Conservation (phyloP, 306 rosid species). For the Lotus japonicus region DNA sequence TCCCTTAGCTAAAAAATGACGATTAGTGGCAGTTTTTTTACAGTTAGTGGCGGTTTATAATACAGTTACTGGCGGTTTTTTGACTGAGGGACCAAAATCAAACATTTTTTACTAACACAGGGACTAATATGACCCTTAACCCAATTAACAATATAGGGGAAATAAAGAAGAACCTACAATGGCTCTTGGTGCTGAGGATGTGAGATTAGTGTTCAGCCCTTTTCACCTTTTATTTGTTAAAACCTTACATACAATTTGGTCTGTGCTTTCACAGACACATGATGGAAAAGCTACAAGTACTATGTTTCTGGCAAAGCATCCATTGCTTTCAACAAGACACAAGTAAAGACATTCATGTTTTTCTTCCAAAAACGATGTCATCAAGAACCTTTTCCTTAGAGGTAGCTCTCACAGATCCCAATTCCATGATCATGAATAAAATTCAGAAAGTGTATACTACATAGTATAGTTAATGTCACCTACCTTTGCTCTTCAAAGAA, state of each 20-base stretch:
- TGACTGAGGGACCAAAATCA: no score
- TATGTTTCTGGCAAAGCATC: constrained; percentile 35
- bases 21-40: no score
- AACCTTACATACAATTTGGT: constrained; percentile 40
- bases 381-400: constrained; percentile 25
- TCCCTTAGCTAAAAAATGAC: no score
- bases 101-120: no score
- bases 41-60: no score
- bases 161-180: constrained; percentile 15
- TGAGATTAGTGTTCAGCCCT: constrained; percentile 24
- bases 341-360: constrained; percentile 31
- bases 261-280: constrained; percentile 69
- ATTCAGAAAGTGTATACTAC: constrained; percentile 24
- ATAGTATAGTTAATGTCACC: constrained; percentile 19
- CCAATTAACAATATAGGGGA: background rate
- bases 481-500: constrained; percentile 20
- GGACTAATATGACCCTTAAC: no score
- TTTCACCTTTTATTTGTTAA: constrained; percentile 42
- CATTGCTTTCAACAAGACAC: constrained; percentile 28
- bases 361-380: constrained; percentile 36
- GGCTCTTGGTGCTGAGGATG: constrained; percentile 14
- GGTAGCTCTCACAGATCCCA: constrained; percentile 39
- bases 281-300: constrained; percentile 34
- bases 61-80: no score
- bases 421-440: constrained; percentile 24